Evolutionary conservation across 768 basidiomycete genomes (phyloP).

Genomic region (Hygrophoropsis aurantiaca): DNA sequence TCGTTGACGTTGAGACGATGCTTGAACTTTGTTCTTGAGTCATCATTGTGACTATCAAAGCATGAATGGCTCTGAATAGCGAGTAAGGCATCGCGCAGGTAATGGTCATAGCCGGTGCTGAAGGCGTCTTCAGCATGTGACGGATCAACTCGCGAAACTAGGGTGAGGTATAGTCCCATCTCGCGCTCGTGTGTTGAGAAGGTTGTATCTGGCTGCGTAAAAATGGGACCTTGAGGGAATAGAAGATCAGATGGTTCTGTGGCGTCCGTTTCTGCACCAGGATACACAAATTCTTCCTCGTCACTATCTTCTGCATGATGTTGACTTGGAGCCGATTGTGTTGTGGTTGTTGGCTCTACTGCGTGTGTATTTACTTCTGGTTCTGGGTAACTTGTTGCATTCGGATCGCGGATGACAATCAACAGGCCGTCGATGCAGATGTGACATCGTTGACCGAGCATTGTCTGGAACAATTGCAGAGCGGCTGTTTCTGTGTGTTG

Average conservation of each 20-base stretch:
- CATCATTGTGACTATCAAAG: conserved; percentile 45
- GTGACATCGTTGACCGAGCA: conserved; percentile 69
- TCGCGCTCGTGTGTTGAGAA: conserved; percentile 82
- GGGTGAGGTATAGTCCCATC: conserved; percentile 74
- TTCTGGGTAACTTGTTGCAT: conserved; percentile 74
- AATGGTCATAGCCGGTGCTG: conserved; percentile 85
- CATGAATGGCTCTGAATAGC: conserved; percentile 66
- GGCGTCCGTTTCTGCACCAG: conserved; percentile 23
- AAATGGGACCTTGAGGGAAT: conserved; percentile 34
- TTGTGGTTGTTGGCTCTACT: conserved; percentile 24
- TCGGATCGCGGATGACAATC: conserved; percentile 63
- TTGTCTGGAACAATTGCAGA: conserved; percentile 75
- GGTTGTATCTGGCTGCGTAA: conserved; percentile 68
- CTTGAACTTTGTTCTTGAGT: conserved; percentile 44
- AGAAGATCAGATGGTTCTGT: conserved; percentile 12
- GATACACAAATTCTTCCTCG: conserved; percentile 50
- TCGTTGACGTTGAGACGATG: conserved; percentile 82
- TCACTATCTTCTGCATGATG: conserved; percentile 44
- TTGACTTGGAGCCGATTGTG: neutral
- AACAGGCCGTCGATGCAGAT: conserved; percentile 68
- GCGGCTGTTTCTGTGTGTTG: conserved; percentile 72
- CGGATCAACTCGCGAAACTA: conserved; percentile 78
- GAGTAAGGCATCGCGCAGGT: conserved; percentile 72
- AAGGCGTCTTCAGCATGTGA: conserved; percentile 68
- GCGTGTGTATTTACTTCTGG: too few species aligned